Conservation (phyloP, 495 filamentous ascomycete genomes). For the Penicillium cosmopolitanum region DNA sequence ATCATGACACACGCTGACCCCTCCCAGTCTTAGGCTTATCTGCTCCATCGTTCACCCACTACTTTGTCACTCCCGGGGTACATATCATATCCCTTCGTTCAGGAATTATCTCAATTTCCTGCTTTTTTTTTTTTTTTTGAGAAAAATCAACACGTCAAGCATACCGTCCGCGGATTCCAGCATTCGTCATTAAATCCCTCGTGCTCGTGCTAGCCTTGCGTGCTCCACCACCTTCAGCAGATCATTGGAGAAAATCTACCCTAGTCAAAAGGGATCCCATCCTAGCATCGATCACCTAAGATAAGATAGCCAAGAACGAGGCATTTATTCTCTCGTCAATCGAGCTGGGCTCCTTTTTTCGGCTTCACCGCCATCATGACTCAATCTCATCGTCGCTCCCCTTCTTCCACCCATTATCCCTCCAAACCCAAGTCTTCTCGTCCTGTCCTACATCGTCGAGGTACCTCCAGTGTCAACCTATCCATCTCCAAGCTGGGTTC, state of each 20-base stretch:
- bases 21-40: too few species aligned
- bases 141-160: not conserved
- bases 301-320: conserved; percentile 36
- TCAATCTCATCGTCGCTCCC: conserved; percentile 46
- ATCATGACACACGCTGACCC: too few species aligned
- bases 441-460: conserved; percentile 42
- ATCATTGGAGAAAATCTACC: not conserved
- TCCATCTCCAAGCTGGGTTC: conserved; percentile 48
- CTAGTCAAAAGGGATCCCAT: too few species aligned
- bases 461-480: conserved; percentile 35
- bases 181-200: conserved; percentile 32
- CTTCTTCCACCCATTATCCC: conserved; percentile 37
- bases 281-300: conserved; percentile 10
- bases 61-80: too few species aligned
- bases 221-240: conserved; percentile 33
- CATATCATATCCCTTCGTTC: too few species aligned
- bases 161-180: not conserved
- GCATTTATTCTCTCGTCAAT: conserved; percentile 24
- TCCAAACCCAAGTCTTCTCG: conserved; percentile 39
- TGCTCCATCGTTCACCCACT: too few species aligned
- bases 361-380: conserved; percentile 52
- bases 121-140: too few species aligned
- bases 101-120: too few species aligned
- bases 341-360: not conserved
- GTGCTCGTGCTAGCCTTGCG: conserved; percentile 17